Evolutionary conservation across 768 basidiomycete species (phyloP), one percentile per base, ranked within the genome.

Genomic region (Lentinula boryana): DNA sequence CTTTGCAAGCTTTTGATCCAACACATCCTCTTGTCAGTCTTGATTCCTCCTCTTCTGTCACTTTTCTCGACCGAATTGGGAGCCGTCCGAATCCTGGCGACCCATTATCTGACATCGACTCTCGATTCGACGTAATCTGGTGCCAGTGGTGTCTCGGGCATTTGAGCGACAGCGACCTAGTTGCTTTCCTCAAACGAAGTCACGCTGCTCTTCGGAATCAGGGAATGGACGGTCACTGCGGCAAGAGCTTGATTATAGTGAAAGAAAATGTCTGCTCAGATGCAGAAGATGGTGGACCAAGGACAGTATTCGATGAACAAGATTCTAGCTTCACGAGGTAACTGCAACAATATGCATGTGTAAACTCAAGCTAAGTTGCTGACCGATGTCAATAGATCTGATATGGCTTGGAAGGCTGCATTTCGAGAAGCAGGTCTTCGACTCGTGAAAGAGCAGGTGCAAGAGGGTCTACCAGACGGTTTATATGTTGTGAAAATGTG

Each of bases 61-160:
- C 72, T 40, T 78, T 83, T 62, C 70, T 89, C 31, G 89, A 85
- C 54, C 84, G 89, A 13, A 75, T 93, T 5, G 92, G 92, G 3
- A 84, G 82, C 68, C 73, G 73, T n/a, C 77, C 80, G 0, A 66
- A 68, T 6, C 72, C 74, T 27, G 68, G 68, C 41, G 74, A 76
- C 36, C 46, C 48, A 43, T 15, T 62, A 21, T 46, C 61, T 18
- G 84, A 81, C 55, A 82, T 83, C 36, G 69, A 76, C n/a, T 74
- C 78, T 48, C 83, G 83, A 1, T 98, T 94, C 73, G 96, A 99
- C 72, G 83, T 95, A 57, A 82, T 96, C 60, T 95, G 93, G 95
- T 93, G 92, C 67, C 96, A 99, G 71, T 98, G 96, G 96, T 96
- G 95, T 75, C 80, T 98, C 15, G 91, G 93, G 2, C 91, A 95